Percentiles rank a stretch among this genome's conserved stretches.
These are phyloP conservation scores for Rutstroemia sp. DNA, from an alignment of 2,329 filamentous ascomycete species.

Conservation along the genomic window DNA sequence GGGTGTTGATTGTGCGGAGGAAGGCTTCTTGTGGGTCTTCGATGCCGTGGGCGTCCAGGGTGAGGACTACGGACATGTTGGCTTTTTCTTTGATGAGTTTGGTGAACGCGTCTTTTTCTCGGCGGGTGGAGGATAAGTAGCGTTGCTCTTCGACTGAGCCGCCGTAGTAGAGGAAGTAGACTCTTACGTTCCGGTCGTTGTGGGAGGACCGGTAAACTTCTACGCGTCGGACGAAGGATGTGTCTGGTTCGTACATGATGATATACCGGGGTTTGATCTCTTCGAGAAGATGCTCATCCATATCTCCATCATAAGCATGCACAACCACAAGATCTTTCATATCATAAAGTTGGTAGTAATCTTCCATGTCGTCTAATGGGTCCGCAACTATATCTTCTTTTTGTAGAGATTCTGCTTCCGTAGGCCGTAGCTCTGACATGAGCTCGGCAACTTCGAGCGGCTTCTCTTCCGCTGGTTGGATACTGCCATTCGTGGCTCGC, in stretches of 20 bases:
- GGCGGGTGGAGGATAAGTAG: slow-evolving; percentile 81
- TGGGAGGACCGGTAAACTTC: slow-evolving; percentile 96
- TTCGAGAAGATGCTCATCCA: slow-evolving; percentile 93
- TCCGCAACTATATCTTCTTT: slow-evolving; percentile 73
- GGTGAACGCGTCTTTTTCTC: slow-evolving; percentile 94
- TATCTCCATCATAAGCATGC: slow-evolving; percentile 90
- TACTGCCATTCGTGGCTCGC: slow-evolving; percentile 64
- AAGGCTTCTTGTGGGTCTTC: slow-evolving; percentile 88
- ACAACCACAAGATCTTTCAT: slow-evolving; percentile 84
- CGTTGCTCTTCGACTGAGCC: slow-evolving; percentile 93
- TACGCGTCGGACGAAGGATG: slow-evolving; percentile 86
- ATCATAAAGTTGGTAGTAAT: slow-evolving; percentile 85
- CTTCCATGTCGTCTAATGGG: slow-evolving; percentile 83
- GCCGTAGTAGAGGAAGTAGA: slow-evolving; percentile 96
- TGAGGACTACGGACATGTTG: slow-evolving; percentile 84
- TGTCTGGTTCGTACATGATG: slow-evolving; percentile 97
- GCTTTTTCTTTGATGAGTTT: slow-evolving; percentile 90
- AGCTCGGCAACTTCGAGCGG: slow-evolving; percentile 75
- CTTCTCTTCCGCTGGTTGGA: slow-evolving; percentile 74
- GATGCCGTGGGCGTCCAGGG: slow-evolving; percentile 57
- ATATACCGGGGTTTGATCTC: slow-evolving; percentile 90
- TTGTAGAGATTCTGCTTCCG: slow-evolving; percentile 65
- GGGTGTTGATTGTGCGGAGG: slow-evolving; percentile 89
- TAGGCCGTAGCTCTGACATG: slow-evolving; percentile 76
- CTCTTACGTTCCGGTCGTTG: slow-evolving; percentile 76